Evolutionary conservation across 2,329 filamentous ascomycete genomes (phyloP).

Genomic region (Dothistroma pini): DNA sequence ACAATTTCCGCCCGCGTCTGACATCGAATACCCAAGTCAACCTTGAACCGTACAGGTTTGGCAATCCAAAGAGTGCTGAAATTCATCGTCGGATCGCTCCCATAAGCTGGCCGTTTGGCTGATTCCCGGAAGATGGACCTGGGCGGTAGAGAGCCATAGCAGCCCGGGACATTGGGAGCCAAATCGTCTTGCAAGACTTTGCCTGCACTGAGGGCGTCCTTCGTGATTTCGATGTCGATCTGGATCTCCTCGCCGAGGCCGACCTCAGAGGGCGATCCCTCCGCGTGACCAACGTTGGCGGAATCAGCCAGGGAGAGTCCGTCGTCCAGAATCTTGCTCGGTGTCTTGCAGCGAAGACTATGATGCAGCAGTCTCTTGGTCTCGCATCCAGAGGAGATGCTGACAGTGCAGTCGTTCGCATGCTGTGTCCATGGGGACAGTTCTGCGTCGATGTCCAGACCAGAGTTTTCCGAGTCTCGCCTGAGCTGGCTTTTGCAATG

Average conservation of each 20-base stretch:
- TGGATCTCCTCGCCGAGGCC: background rate
- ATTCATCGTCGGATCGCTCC: slow-evolving; percentile 42
- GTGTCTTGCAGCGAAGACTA: background rate
- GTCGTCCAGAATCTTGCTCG: background rate
- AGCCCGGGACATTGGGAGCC: background rate
- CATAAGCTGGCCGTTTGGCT: background rate
- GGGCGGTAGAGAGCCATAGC: background rate
- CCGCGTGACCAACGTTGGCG: too few species aligned
- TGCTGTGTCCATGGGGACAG: background rate
- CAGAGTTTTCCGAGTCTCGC: background rate
- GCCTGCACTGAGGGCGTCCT: background rate
- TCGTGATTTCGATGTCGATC: background rate
- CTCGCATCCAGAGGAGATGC: slow-evolving; percentile 7
- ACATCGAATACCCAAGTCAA: slow-evolving; percentile 38
- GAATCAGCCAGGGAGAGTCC: background rate
- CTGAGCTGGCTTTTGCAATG: background rate
- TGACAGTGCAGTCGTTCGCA: slow-evolving; percentile 20
- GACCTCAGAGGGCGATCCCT: background rate
- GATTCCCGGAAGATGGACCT: background rate
- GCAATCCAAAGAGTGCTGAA: slow-evolving; percentile 45
- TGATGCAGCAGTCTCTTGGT: background rate
- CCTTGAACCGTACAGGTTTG: slow-evolving; percentile 45
- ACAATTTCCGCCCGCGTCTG: slow-evolving; percentile 33
- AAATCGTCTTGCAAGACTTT: background rate
- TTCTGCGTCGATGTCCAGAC: background rate